Conservation (phyloP, 129 eudicot genomes). For the Lactuca sativa region DNA sequence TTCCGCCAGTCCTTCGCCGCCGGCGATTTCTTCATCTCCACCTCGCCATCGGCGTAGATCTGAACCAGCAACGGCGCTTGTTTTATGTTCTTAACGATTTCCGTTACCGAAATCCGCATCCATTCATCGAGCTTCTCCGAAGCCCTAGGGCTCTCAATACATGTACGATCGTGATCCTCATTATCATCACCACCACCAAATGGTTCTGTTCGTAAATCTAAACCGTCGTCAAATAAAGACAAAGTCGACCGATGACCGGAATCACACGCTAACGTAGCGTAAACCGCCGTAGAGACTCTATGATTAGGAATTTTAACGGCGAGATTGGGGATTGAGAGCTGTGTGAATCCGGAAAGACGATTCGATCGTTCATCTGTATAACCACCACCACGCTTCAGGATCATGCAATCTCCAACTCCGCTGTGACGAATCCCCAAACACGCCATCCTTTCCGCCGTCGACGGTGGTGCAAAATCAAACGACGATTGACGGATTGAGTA, state of each 20-base stretch:
- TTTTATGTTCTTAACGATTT: slow-evolving; percentile 49
- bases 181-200: background rate
- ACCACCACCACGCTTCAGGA: slow-evolving; percentile 5
- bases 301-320: slow-evolving; percentile 15
- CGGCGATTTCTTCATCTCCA: slow-evolving; percentile 38
- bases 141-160: slow-evolving; percentile 35
- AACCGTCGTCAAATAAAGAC: background rate
- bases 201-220: slow-evolving; percentile 2
- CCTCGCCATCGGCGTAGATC: slow-evolving; percentile 35
- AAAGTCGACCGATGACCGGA: slow-evolving; percentile 12
- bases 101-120: slow-evolving; percentile 42
- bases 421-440: slow-evolving; percentile 19
- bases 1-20: slow-evolving; percentile 40
- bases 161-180: slow-evolving; percentile 18
- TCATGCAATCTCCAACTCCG: slow-evolving; percentile 18
- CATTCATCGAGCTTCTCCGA: slow-evolving; percentile 42
- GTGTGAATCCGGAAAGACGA: slow-evolving; percentile 15
- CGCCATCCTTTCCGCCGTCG: slow-evolving; percentile 17
- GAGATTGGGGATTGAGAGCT: slow-evolving; percentile 19
- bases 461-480: background rate
- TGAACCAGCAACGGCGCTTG: slow-evolving; percentile 52
- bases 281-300: slow-evolving; percentile 5
- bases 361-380: slow-evolving; percentile 16
- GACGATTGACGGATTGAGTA: background rate
- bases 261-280: slow-evolving; percentile 18